These are phyloP conservation scores for Fusarium odoratissimum DNA, from an alignment of 2,329 filamentous ascomycete genomes.

Conservation along the genomic window DNA sequence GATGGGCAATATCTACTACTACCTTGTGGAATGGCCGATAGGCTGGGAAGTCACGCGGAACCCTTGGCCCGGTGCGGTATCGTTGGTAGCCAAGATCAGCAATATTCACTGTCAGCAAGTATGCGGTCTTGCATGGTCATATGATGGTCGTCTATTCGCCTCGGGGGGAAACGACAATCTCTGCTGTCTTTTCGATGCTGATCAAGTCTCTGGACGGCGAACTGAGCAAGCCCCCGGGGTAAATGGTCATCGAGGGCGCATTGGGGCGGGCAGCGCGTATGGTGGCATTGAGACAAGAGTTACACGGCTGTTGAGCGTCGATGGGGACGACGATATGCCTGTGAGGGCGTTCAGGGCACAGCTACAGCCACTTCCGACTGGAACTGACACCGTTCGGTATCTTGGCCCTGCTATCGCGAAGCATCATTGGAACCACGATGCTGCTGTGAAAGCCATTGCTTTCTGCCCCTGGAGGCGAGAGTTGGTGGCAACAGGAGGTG, in stretches of 20 bases:
- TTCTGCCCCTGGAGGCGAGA: slow-evolving; percentile 95
- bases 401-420: slow-evolving; percentile 69
- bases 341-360: slow-evolving; percentile 36
- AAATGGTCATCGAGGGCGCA: slow-evolving; percentile 5
- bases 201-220: slow-evolving; percentile 61
- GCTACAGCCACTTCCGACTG: slow-evolving; percentile 45
- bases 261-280: slow-evolving; percentile 12
- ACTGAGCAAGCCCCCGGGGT: background rate
- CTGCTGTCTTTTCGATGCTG: slow-evolving; percentile 82
- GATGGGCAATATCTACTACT: slow-evolving; percentile 84
- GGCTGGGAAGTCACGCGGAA: slow-evolving; percentile 71
- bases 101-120: slow-evolving; percentile 86
- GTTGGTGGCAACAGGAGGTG: slow-evolving; percentile 89
- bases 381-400: slow-evolving; percentile 55
- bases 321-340: background rate
- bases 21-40: slow-evolving; percentile 86
- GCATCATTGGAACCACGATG: slow-evolving; percentile 81
- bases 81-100: slow-evolving; percentile 78
- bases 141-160: slow-evolving; percentile 79
- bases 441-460: slow-evolving; percentile 95
- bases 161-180: slow-evolving; percentile 94
- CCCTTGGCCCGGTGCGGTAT: slow-evolving; percentile 82
- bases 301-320: background rate
- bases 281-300: slow-evolving; percentile 28
- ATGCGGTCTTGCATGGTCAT: slow-evolving; percentile 91